These are phyloP conservation scores for Aspergillus sp. DNA, from an alignment of 2,329 filamentous ascomycete genomes.

Conservation along the genomic window DNA sequence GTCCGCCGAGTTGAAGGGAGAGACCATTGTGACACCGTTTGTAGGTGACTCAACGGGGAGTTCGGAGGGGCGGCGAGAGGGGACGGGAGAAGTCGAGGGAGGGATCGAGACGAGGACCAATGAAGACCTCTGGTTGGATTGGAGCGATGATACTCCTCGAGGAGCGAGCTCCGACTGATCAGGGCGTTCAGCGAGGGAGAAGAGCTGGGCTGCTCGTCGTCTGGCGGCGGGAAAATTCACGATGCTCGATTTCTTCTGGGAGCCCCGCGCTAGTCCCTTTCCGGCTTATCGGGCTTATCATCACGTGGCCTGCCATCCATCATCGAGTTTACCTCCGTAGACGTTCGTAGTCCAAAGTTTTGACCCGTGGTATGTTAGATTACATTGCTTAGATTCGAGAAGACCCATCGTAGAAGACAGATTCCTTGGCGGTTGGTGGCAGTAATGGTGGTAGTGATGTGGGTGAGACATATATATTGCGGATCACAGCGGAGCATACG, in stretches of 20 bases:
- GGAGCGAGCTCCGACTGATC: constrained; percentile 18
- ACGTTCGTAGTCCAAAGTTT: no score
- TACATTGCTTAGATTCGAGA: no score
- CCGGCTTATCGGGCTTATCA: constrained; percentile 23
- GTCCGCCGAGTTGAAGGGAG: constrained; percentile 27
- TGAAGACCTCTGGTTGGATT: constrained; percentile 14
- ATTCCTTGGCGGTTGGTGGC: no score
- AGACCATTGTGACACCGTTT: constrained; percentile 31
- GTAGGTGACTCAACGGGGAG: constrained; percentile 8
- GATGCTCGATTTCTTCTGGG: constrained; percentile 15
- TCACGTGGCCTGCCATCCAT: not conserved
- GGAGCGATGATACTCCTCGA: constrained; percentile 20
- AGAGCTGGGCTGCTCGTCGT: constrained; percentile 22
- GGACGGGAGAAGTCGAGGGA: not conserved
- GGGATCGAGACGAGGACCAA: constrained; percentile 9
- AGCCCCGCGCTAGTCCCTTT: constrained; percentile 28
- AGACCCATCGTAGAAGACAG: no score
- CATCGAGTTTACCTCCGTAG: not conserved
- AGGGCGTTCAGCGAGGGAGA: constrained; percentile 16
- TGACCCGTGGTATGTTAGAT: no score
- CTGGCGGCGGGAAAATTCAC: constrained; percentile 18
- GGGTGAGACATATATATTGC: no score
- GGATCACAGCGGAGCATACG: no score
- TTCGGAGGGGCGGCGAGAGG: not conserved
- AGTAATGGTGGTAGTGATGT: no score